These are phyloP conservation scores for Stephanodiscus minutulus DNA, from an alignment of 108 stramenopile genomes.

Conservation along the genomic window DNA sequence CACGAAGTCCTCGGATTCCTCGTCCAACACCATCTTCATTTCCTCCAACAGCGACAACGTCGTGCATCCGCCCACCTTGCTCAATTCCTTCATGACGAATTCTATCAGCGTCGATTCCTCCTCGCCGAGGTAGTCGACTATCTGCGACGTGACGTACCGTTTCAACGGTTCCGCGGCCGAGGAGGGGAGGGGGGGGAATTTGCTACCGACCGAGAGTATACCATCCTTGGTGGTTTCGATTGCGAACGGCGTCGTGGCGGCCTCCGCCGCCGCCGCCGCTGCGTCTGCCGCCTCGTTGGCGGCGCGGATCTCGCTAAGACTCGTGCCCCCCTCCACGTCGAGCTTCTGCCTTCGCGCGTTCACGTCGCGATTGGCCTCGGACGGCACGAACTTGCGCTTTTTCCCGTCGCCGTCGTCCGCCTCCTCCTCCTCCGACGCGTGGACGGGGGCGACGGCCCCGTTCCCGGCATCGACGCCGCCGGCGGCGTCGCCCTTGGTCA, in stretches of 20 bases:
- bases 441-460: constrained; percentile 8
- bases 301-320: constrained; percentile 47
- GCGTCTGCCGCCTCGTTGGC: constrained; percentile 53
- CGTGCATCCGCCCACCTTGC: constrained; percentile 42
- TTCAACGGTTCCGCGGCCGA: constrained; percentile 35
- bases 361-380: constrained; percentile 50
- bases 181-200: constrained; percentile 53
- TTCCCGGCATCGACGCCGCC: constrained; percentile 1
- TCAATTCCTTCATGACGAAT: constrained; percentile 66
- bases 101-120: constrained; percentile 76
- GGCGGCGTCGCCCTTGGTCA: constrained; percentile 55
- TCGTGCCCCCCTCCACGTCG: constrained; percentile 32
- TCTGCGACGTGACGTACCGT: constrained; percentile 58
- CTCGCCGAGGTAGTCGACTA: constrained; percentile 76
- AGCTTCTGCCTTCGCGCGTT: constrained; percentile 46
- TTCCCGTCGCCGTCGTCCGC: constrained; percentile 21
- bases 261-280: background rate
- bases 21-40: constrained; percentile 81
- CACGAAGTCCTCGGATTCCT: constrained; percentile 74
- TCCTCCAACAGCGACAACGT: constrained; percentile 61
- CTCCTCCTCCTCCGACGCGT: constrained; percentile 37
- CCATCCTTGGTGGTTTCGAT: constrained; percentile 40
- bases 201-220: constrained; percentile 20
- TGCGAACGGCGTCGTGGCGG: constrained; percentile 21
- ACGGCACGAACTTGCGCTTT: constrained; percentile 53